phyloP scores from a whole-genome alignment of 441 rosid species.

The Arabidopsis lyrata region DNA sequence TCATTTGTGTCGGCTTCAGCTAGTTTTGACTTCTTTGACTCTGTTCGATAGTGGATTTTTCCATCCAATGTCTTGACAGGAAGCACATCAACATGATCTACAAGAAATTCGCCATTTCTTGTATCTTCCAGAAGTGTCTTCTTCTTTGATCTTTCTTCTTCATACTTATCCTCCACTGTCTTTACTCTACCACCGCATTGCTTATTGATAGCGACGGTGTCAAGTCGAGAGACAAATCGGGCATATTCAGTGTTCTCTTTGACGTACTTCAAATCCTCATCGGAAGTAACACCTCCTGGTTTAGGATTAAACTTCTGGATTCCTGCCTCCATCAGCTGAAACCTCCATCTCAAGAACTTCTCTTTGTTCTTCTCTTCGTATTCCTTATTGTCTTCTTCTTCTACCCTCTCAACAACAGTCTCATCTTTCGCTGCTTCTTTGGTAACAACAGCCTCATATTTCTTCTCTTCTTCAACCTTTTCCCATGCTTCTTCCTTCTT shows the following conservation, averaged over 20 bases:
- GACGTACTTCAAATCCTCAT: too few species aligned
- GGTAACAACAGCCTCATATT: slow-evolving; percentile 32
- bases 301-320: slow-evolving; percentile 72
- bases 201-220: slow-evolving; percentile 71
- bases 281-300: slow-evolving; percentile 76
- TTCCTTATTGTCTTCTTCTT: too few species aligned
- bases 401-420: neutral
- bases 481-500: slow-evolving; percentile 39
- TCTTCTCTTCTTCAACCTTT: slow-evolving; percentile 40
- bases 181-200: slow-evolving; percentile 53
- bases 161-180: slow-evolving; percentile 73
- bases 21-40: too few species aligned
- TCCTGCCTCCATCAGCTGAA: slow-evolving; percentile 84
- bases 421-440: slow-evolving; percentile 39
- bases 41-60: too few species aligned
- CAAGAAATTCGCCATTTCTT: too few species aligned
- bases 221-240: slow-evolving; percentile 63
- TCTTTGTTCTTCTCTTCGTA: slow-evolving; percentile 52
- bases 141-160: slow-evolving; percentile 55
- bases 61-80: too few species aligned
- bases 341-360: slow-evolving; percentile 77
- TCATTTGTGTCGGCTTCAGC: too few species aligned
- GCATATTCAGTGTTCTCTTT: slow-evolving; percentile 30
- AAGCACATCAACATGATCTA: too few species aligned
- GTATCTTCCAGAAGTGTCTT: too few species aligned